These are phyloP conservation scores for Silybum marianum DNA, from an alignment of 129 eudicot genomes.

Conservation along the genomic window DNA sequence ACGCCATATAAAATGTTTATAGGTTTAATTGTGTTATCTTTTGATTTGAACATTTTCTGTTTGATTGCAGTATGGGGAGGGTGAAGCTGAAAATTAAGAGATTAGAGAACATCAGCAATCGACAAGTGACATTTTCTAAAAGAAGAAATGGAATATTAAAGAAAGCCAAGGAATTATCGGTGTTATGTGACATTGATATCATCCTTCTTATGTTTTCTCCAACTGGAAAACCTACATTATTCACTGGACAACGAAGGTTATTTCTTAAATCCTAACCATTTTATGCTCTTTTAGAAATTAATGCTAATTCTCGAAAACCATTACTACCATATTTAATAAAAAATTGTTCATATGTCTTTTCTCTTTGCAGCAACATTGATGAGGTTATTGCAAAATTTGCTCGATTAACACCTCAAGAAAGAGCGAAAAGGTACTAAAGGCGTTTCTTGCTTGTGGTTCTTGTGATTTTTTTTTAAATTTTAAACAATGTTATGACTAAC, in stretches of 20 bases:
- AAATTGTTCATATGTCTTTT: neutral
- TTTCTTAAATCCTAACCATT: neutral
- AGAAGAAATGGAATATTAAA: slow-evolving; percentile 79
- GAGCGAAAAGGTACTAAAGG: slow-evolving; percentile 69
- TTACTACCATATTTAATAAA: neutral
- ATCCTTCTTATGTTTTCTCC: slow-evolving; percentile 94
- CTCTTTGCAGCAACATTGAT: slow-evolving; percentile 64
- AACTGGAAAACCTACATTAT: slow-evolving; percentile 78
- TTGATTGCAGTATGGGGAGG: slow-evolving; percentile 88
- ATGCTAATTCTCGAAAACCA: neutral
- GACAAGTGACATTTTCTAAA: slow-evolving; percentile 87
- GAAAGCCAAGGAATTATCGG: slow-evolving; percentile 85
- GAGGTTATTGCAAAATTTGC: slow-evolving; percentile 88
- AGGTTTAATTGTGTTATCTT: neutral
- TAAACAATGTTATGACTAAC: neutral
- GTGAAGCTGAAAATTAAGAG: slow-evolving; percentile 90
- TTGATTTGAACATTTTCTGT: neutral
- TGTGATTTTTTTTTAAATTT: neutral
- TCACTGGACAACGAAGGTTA: slow-evolving; percentile 81
- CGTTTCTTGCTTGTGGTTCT: neutral
- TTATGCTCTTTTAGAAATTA: neutral
- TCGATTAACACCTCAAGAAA: slow-evolving; percentile 81
- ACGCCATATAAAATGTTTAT: neutral
- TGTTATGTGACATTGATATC: slow-evolving; percentile 83
- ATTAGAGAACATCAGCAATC: slow-evolving; percentile 76